Evolutionary conservation across 2,329 filamentous ascomycete species (phyloP).

Genomic region (Colletotrichum godetiae): DNA sequence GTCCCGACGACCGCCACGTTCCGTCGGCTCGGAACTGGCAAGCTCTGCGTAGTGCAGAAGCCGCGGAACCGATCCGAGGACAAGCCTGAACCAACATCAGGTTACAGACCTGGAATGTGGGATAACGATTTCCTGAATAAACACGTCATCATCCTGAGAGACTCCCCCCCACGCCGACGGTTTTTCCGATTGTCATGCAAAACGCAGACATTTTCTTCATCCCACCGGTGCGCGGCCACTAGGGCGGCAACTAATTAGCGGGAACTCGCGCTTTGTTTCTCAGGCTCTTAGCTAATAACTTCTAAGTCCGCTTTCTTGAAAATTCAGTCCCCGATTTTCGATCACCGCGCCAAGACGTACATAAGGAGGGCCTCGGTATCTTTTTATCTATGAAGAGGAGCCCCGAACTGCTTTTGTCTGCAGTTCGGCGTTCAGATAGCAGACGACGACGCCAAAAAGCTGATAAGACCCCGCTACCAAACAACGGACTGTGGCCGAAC

Average conservation of each 20-base stretch:
- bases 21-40: neutral
- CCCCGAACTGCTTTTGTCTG: neutral
- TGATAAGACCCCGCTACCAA: slow-evolving; percentile 9
- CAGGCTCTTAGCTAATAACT: neutral
- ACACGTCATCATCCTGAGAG: neutral
- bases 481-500: slow-evolving; percentile 27
- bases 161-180: neutral
- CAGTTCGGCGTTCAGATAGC: neutral
- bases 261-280: neutral
- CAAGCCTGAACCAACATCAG: neutral
- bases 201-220: neutral
- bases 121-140: neutral
- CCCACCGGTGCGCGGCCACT: neutral
- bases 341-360: neutral
- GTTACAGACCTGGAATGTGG: neutral
- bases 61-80: neutral
- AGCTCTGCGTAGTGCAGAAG: neutral
- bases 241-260: neutral
- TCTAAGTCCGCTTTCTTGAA: neutral
- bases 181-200: neutral
- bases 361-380: neutral
- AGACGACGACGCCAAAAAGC: neutral
- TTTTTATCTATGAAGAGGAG: neutral
- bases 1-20: neutral
- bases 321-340: neutral